Percentiles rank a stretch among this genome's conserved stretches.
phyloP scores from a whole-genome alignment of 352 stramenopile species.

The Nothophytophthora sp. region DNA sequence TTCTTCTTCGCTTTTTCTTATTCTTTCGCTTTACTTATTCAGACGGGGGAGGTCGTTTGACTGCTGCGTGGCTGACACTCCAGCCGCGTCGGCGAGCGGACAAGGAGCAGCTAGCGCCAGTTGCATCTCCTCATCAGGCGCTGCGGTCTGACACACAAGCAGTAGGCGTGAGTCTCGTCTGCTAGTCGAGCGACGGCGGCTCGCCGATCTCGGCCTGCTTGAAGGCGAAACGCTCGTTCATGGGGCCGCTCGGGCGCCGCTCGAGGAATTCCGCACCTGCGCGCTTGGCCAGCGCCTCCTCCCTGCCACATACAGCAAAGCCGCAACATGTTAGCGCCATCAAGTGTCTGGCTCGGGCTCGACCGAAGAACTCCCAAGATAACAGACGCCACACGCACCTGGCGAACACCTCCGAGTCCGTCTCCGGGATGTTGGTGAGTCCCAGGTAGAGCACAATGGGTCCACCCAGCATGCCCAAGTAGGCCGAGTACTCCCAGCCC shows the following conservation, averaged over 20 bases:
- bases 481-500: slow-evolving; percentile 83
- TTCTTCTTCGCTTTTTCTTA: too few species aligned
- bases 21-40: too few species aligned
- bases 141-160: too few species aligned
- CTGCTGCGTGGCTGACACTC: too few species aligned
- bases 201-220: slow-evolving; percentile 59
- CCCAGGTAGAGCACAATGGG: slow-evolving; percentile 78
- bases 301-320: slow-evolving; percentile 27
- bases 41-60: too few species aligned
- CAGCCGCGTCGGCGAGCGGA: neutral
- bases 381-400: slow-evolving; percentile 35
- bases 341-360: neutral
- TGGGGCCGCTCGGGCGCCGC: slow-evolving; percentile 46
- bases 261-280: slow-evolving; percentile 49
- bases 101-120: too few species aligned
- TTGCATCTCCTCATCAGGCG: too few species aligned
- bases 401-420: slow-evolving; percentile 81
- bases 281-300: slow-evolving; percentile 58
- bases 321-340: neutral
- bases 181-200: slow-evolving; percentile 54
- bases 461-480: slow-evolving; percentile 72
- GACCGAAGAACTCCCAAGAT: neutral
- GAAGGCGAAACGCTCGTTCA: slow-evolving; percentile 39
- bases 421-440: slow-evolving; percentile 80
- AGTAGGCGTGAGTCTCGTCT: neutral